Conservation (phyloP, 768 basidiomycete species). For the Cantharellus anzutake region DNA sequence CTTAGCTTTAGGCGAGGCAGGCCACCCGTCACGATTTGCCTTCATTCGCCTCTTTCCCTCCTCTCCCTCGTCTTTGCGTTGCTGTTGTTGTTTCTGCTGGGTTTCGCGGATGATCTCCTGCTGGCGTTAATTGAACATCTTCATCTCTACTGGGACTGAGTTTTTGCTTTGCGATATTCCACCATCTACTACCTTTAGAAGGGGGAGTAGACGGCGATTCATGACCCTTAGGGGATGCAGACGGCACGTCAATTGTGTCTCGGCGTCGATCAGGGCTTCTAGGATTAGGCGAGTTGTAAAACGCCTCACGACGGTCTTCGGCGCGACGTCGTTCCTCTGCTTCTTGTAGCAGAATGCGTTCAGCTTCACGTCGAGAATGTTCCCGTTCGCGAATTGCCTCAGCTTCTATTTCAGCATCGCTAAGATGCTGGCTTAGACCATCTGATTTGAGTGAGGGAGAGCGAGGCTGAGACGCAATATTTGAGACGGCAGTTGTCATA, state of each 20-base stretch:
- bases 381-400: conserved; percentile 66
- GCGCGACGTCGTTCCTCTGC: conserved; percentile 42
- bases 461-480: not conserved
- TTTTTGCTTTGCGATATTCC: conserved; percentile 51
- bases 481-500: not conserved
- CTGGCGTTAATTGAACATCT: conserved; percentile 49
- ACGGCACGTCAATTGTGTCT: not conserved
- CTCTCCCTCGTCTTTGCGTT: not conserved
- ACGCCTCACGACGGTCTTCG: conserved; percentile 38
- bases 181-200: conserved; percentile 30
- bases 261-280: conserved; percentile 17
- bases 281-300: conserved; percentile 40
- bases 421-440: conserved; percentile 10
- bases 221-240: not conserved
- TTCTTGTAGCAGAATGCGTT: conserved; percentile 52
- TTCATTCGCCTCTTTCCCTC: conserved; percentile 13
- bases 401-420: conserved; percentile 66
- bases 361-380: conserved; percentile 54
- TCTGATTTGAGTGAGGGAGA: not conserved
- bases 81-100: conserved; percentile 38
- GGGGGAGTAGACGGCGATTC: conserved; percentile 3
- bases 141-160: conserved; percentile 59
- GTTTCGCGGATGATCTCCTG: conserved; percentile 58
- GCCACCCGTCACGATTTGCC: conserved; percentile 28
- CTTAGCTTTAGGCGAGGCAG: conserved; percentile 31